Base-by-base conservation (phyloP, 1,139 yeast species). In the Kodamaea sp. region DNA sequence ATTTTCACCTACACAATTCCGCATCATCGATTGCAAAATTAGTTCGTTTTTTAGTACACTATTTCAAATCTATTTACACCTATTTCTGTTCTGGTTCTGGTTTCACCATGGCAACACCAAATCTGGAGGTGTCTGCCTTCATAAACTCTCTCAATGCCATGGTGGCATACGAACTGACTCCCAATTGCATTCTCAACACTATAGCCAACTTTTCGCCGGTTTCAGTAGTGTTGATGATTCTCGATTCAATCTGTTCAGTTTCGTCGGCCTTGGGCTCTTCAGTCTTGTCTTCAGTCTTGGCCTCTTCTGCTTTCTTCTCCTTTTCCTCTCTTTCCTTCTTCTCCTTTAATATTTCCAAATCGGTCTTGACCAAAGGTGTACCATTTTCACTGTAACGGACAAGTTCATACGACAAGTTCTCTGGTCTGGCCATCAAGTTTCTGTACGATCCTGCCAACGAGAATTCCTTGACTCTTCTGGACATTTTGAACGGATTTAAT, bases 101-200 rank as follows among this genome's bases (percentile, higher is more conserved):
- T 13, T 31, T 34, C 12, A 36, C 35, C 44, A 44, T 46, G 10
- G 42, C 35, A 3, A 50, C 57, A 26, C 69, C 53, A 34, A 65
- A 58, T 28, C 89, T 77, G 25, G 88, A 74, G 3, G 95, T 84
- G 43, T 87, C 95, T 16, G 80, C 69, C 57, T 83, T 84, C 95
- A 87, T 84, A 36, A 84, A 78, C 56, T 92, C 98, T 51, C 98
- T 75, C 36, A 94, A 66, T 0, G 97, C 96, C 98, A 94, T 94
- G 0, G 99, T 94, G 2, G 99, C 99, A 59, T 94, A 94, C 5
- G 95, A 83, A 29, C 97, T 84, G 6, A 86, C 81, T 2, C 89
- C 94, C 39, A 94, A 70, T 55, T 82, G 85, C 73, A 94, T 72
- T 47, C 75, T 80, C 42, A 94, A 61, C 8, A 90, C 72, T 8